Percentiles rank a stretch among this genome's conserved stretches.
Conservation (phyloP, 2,329 filamentous ascomycete species). For the Colletotrichum incanum region DNA sequence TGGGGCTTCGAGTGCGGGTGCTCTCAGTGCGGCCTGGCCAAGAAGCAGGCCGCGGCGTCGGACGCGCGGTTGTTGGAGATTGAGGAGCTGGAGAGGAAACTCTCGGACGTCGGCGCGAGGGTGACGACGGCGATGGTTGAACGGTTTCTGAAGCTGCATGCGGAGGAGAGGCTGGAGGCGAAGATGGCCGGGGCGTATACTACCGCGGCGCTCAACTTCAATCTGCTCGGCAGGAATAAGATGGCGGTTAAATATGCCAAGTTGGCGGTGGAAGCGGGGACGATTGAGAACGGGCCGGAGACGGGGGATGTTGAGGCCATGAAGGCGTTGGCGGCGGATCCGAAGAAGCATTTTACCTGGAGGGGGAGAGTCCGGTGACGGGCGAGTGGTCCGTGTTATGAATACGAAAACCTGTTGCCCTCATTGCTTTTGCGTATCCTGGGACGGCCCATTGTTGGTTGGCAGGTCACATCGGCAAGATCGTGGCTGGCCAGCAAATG, state of each 20-base stretch:
- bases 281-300: slow-evolving; percentile 44
- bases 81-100: slow-evolving; percentile 47
- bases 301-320: slow-evolving; percentile 39
- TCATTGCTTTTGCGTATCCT: background rate
- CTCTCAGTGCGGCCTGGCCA: slow-evolving; percentile 53
- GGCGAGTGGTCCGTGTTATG: background rate
- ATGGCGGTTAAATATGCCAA: slow-evolving; percentile 55
- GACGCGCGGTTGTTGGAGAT: slow-evolving; percentile 57
- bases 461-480: background rate
- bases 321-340: slow-evolving; percentile 36
- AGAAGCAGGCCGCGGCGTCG: slow-evolving; percentile 49
- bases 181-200: slow-evolving; percentile 54
- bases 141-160: slow-evolving; percentile 55
- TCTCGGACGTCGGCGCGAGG: slow-evolving; percentile 37
- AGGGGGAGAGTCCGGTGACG: slow-evolving; percentile 28
- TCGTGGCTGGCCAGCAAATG: background rate
- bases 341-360: slow-evolving; percentile 44
- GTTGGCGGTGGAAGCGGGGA: slow-evolving; percentile 55
- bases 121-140: slow-evolving; percentile 55
- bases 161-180: slow-evolving; percentile 57
- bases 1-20: slow-evolving; percentile 62
- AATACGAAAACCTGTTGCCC: background rate
- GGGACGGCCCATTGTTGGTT: background rate
- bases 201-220: slow-evolving; percentile 58
- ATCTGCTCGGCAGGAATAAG: slow-evolving; percentile 56